These are phyloP conservation scores for Rhynchospora breviuscula DNA, from an alignment of 176 grass and related monocot species.

Conservation along the genomic window DNA sequence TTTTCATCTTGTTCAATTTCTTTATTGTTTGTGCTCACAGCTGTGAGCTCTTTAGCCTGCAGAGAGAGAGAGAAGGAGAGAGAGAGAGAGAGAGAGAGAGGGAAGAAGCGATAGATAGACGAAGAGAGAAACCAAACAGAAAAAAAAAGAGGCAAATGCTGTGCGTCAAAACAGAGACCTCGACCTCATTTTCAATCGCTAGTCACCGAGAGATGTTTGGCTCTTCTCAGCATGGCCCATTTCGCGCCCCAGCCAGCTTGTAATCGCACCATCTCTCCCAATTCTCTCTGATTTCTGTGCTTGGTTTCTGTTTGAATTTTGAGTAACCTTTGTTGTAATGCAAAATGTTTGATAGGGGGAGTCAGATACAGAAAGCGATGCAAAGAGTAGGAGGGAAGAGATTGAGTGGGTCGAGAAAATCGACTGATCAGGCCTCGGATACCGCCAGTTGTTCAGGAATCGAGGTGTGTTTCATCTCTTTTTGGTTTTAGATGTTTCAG, in stretches of 20 bases:
- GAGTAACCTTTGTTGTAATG: neutral
- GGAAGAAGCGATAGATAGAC: neutral
- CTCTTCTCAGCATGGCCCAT: conserved; percentile 35
- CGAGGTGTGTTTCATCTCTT: conserved; percentile 26
- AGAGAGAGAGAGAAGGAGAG: conserved; percentile 5
- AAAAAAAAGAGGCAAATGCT: conserved; percentile 29
- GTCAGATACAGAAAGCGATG: conserved; percentile 63
- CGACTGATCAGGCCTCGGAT: conserved; percentile 31
- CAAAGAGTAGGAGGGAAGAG: conserved; percentile 28
- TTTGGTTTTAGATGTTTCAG: neutral
- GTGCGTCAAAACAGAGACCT: conserved; percentile 42
- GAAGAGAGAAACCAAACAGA: neutral
- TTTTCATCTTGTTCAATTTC: conserved; percentile 6
- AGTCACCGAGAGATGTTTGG: conserved; percentile 37
- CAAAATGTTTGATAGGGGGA: conserved; percentile 38
- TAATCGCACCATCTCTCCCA: neutral
- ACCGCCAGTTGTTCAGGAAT: conserved; percentile 50
- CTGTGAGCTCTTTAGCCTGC: conserved; percentile 14
- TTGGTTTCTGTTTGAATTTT: conserved; percentile 1
- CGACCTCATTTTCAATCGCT: conserved; percentile 5
- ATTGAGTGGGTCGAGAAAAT: conserved; percentile 23
- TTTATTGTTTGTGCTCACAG: conserved; percentile 15
- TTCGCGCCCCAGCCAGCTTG: conserved; percentile 25
- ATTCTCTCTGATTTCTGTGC: neutral
- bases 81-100: neutral